phyloP scores from a whole-genome alignment of 2,329 filamentous ascomycete genomes.

The Fusarium tanahbumbuense region DNA sequence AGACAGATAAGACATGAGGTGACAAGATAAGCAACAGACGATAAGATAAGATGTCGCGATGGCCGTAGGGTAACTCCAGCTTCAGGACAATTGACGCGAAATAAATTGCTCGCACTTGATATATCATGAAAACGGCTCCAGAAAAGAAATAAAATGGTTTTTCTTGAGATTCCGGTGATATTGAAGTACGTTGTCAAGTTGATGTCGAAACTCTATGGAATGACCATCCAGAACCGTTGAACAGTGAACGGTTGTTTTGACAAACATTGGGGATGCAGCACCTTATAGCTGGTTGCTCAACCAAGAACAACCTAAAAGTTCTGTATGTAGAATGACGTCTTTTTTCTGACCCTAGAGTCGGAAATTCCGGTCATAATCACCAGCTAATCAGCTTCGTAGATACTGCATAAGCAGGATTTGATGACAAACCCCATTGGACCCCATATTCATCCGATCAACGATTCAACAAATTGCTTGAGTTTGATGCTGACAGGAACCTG shows the following conservation, averaged over 20 bases:
- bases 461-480: not conserved
- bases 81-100: not conserved
- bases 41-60: not conserved
- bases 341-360: not conserved
- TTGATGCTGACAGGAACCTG: not conserved
- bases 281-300: no score
- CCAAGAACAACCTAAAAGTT: no score
- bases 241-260: fast-evolving
- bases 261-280: no score
- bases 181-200: no score
- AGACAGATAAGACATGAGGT: not conserved
- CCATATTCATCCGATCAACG: not conserved
- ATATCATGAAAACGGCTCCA: fast-evolving
- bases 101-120: not conserved
- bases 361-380: not conserved
- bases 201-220: no score
- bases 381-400: not conserved
- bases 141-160: no score
- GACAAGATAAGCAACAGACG: not conserved
- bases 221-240: fast-evolving
- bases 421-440: not conserved
- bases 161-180: no score
- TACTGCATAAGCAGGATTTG: not conserved
- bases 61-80: not conserved
- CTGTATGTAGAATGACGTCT: not conserved